Conservation (phyloP, 202 grass and related monocot genomes). For the Eragrostis tef region DNA sequence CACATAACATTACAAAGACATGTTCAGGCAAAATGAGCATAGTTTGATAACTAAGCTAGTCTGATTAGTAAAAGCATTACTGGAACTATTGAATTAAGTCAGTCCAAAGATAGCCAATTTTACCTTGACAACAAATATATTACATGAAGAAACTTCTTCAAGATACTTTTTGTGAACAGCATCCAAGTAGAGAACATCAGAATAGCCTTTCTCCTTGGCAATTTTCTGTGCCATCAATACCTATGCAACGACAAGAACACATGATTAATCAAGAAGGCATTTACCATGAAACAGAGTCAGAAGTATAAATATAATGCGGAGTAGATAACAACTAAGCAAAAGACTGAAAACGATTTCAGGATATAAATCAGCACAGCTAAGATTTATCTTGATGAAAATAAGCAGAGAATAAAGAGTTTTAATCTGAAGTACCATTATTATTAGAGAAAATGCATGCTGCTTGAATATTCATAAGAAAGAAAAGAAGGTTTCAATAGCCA, state of each 20-base stretch:
- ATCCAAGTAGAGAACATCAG: slow-evolving; percentile 95
- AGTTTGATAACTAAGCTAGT: not conserved
- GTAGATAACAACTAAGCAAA: not conserved
- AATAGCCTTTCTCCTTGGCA: slow-evolving; percentile 93
- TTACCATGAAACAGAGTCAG: not conserved
- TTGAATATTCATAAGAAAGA: slow-evolving; percentile 15
- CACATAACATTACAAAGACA: not conserved
- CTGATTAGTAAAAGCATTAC: slow-evolving; percentile 10
- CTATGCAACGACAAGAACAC: slow-evolving; percentile 51
- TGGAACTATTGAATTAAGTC: slow-evolving; percentile 1
- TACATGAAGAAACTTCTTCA: slow-evolving; percentile 99
- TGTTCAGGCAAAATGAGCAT: not conserved
- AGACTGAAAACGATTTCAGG: not conserved
- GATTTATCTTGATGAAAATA: not conserved
- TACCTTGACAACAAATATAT: slow-evolving; percentile 98
- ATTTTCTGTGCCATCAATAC: slow-evolving; percentile 91
- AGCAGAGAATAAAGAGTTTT: not conserved
- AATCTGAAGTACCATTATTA: slow-evolving; percentile 7
- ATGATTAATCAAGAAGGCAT: slow-evolving; percentile 11
- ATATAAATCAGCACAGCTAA: not conserved
- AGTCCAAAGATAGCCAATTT: slow-evolving; percentile 6
- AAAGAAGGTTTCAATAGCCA: not conserved
- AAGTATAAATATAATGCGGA: not conserved
- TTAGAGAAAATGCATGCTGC: not conserved
- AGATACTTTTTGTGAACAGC: slow-evolving; percentile 85